These are phyloP conservation scores for Solioccasus polychromus DNA, from an alignment of 768 basidiomycete species.

Conservation along the genomic window DNA sequence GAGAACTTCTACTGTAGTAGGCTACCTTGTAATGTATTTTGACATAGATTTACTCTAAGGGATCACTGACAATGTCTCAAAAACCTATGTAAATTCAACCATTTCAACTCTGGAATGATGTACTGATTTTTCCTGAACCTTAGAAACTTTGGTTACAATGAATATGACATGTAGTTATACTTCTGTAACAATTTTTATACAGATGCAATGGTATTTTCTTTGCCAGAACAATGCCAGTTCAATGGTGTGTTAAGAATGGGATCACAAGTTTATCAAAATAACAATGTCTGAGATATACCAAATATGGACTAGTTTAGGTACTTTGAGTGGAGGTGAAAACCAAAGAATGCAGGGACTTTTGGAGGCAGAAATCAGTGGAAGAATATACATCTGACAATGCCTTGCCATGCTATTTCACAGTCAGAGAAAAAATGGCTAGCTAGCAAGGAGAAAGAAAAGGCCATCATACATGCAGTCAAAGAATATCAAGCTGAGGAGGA, in stretches of 20 bases:
- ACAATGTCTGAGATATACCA: background rate
- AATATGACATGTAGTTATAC: background rate
- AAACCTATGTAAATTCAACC: conserved; percentile 47
- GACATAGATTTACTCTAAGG: background rate
- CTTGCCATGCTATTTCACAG: no score
- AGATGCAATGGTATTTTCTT: background rate
- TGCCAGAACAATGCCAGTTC: background rate
- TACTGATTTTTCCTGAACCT: background rate
- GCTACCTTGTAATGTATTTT: background rate
- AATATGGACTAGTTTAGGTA: background rate
- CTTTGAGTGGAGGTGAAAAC: background rate
- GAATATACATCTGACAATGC: no score
- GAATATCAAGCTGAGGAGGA: no score
- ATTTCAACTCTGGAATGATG: conserved; percentile 31
- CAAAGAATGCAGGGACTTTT: no score
- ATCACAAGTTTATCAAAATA: background rate
- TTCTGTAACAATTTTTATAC: background rate
- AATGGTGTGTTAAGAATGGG: background rate
- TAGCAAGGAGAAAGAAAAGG: no score
- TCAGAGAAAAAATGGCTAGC: no score
- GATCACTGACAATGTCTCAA: conserved; percentile 23
- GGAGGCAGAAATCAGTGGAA: no score
- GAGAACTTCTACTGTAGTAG: background rate
- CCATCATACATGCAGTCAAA: no score
- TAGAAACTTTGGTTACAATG: background rate